Conservation (phyloP, 805 yeast species). For the Kuraishia cidri region DNA sequence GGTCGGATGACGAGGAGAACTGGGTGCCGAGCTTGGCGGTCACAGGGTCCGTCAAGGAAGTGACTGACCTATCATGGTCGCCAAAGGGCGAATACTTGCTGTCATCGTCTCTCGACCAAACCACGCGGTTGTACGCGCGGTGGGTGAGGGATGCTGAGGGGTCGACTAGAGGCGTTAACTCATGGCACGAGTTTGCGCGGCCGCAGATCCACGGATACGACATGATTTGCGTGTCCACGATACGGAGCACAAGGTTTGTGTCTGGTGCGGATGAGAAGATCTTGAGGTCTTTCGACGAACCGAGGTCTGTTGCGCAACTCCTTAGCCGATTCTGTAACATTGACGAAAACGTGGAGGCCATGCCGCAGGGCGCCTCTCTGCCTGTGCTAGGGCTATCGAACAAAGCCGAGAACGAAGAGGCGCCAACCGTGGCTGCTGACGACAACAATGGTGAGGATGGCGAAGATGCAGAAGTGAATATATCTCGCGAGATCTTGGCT, state of each 20-base stretch:
- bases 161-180: slow-evolving; percentile 14
- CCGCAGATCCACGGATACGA: slow-evolving; percentile 99
- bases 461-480: slow-evolving; percentile 23
- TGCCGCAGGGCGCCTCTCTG: slow-evolving; percentile 81
- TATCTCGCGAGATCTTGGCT: slow-evolving; percentile 36
- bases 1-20: slow-evolving; percentile 14
- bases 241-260: slow-evolving; percentile 57
- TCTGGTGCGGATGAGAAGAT: slow-evolving; percentile 97
- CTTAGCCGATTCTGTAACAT: slow-evolving; percentile 47
- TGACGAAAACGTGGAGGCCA: slow-evolving; percentile 17
- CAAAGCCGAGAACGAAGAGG: slow-evolving; percentile 60
- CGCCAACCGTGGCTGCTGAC: slow-evolving; percentile 24
- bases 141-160: slow-evolving; percentile 34
- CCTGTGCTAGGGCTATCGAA: slow-evolving; percentile 94
- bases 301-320: slow-evolving; percentile 63
- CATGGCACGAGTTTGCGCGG: slow-evolving; percentile 91
- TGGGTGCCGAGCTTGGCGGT: slow-evolving; percentile 41
- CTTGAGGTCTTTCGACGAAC: slow-evolving; percentile 81
- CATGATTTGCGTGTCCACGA: slow-evolving; percentile 70
- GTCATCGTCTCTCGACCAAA: slow-evolving; percentile 85
- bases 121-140: slow-evolving; percentile 74
- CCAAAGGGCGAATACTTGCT: slow-evolving; percentile 55
- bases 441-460: slow-evolving; percentile 30
- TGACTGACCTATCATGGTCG: slow-evolving; percentile 78
- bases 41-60: slow-evolving; percentile 69